A percentile compares a stretch with the other conserved stretches of the same genome.
These are phyloP conservation scores for Gaeumannomyces sp. DNA, from an alignment of 2,329 filamentous ascomycete species.

Conservation along the genomic window DNA sequence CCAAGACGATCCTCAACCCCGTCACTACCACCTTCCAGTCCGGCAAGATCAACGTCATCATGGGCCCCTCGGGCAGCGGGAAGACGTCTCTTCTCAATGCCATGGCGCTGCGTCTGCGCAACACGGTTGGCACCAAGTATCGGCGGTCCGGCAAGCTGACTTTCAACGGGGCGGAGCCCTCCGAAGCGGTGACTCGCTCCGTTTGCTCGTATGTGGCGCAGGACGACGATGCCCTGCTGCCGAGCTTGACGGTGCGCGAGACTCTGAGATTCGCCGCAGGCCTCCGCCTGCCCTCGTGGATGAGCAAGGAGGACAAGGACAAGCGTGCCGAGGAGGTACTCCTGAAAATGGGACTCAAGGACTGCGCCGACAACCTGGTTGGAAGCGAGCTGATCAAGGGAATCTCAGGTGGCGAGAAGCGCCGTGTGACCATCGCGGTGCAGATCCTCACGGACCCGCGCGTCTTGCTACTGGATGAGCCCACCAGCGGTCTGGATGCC, in stretches of 20 bases:
- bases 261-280: conserved; percentile 66
- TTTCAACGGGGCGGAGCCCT: conserved; percentile 65
- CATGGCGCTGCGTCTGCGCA: conserved; percentile 46
- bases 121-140: conserved; percentile 57
- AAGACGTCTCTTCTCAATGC: conserved; percentile 71
- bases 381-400: conserved; percentile 69
- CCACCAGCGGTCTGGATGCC: conserved; percentile 65
- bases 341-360: conserved; percentile 69
- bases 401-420: conserved; percentile 68
- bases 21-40: conserved; percentile 62
- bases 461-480: conserved; percentile 61
- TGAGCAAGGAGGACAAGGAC: conserved; percentile 62
- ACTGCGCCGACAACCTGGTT: conserved; percentile 69
- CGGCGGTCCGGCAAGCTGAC: conserved; percentile 53
- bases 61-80: conserved; percentile 72
- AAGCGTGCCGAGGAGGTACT: conserved; percentile 65
- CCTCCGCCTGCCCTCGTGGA: conserved; percentile 62
- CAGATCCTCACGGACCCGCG: conserved; percentile 72
- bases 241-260: conserved; percentile 69
- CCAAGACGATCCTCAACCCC: conserved; percentile 58
- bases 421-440: conserved; percentile 70
- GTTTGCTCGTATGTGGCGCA: conserved; percentile 74
- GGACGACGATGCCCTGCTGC: conserved; percentile 68
- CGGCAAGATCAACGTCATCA: conserved; percentile 48
- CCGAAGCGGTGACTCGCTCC: conserved; percentile 61